phyloP scores from a whole-genome alignment of 1,139 yeast species.

The Geotrichum histeridarum region DNA sequence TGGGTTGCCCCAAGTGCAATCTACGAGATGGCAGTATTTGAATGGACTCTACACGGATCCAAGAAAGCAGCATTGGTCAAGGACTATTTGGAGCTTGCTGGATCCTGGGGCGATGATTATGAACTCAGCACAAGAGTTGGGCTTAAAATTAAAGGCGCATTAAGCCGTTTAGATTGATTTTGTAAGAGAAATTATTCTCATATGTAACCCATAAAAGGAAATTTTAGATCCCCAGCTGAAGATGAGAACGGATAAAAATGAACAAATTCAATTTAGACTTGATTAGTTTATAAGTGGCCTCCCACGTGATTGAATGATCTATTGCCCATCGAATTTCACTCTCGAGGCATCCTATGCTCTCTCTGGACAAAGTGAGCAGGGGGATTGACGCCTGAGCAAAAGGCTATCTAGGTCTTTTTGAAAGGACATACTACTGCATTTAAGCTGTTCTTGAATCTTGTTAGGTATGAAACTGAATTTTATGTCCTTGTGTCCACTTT shows the following conservation, averaged over 20 bases:
- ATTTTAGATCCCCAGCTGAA: background rate
- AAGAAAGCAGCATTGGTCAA: slow-evolving; percentile 48
- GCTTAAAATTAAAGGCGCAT: slow-evolving; percentile 85
- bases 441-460: no score
- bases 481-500: no score
- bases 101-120: slow-evolving; percentile 78
- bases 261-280: background rate
- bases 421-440: no score
- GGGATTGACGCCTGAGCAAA: no score
- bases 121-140: slow-evolving; percentile 87
- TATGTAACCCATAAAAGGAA: background rate
- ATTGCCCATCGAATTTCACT: no score
- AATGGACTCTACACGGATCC: slow-evolving; percentile 60
- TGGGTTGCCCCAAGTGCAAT: slow-evolving; percentile 86
- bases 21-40: slow-evolving; percentile 78
- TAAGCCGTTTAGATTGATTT: slow-evolving; percentile 11
- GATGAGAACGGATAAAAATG: background rate
- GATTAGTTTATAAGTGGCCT: no score
- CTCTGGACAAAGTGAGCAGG: no score
- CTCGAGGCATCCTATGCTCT: no score
- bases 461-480: no score
- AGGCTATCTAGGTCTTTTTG: no score
- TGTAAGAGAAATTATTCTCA: background rate
- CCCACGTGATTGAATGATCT: no score
- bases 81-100: slow-evolving; percentile 70